Conservation (phyloP, 2,329 filamentous ascomycete species). For the Zymoseptoria passerinii region DNA sequence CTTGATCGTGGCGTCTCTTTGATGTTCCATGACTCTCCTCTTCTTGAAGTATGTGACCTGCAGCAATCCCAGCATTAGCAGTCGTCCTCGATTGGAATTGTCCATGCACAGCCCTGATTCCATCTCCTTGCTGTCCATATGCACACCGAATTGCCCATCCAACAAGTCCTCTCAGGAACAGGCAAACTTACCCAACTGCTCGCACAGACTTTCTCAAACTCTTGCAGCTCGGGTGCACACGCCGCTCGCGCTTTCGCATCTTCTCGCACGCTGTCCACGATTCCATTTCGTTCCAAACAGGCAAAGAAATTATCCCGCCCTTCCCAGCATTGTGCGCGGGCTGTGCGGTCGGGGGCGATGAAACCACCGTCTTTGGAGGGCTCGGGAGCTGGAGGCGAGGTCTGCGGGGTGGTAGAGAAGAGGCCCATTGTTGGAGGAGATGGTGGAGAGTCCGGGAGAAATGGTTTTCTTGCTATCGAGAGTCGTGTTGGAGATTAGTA, state of each 20-base stretch:
- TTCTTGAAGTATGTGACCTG: constrained; percentile 98
- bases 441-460: too few relatives aligned
- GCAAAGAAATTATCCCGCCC: constrained; percentile 79
- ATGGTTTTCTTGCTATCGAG: too few relatives aligned
- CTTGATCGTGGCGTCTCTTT: constrained; percentile 71
- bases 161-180: neutral
- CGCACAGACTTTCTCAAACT: constrained; percentile 80
- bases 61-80: neutral
- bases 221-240: constrained; percentile 52
- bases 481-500: too few relatives aligned
- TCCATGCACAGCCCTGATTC: neutral
- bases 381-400: constrained; percentile 21
- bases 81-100: neutral
- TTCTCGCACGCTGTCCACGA: constrained; percentile 62
- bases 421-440: constrained; percentile 26
- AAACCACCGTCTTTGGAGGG: constrained; percentile 48
- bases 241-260: constrained; percentile 45
- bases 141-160: neutral
- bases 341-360: constrained; percentile 75
- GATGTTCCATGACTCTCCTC: constrained; percentile 82
- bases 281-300: constrained; percentile 73
- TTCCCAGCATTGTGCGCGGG: constrained; percentile 81
- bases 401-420: constrained; percentile 26
- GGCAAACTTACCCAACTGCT: constrained; percentile 68
- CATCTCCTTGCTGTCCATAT: neutral